Evolutionary conservation across 306 rosid species (phyloP).

Genomic region (Crataegus laevigata): DNA sequence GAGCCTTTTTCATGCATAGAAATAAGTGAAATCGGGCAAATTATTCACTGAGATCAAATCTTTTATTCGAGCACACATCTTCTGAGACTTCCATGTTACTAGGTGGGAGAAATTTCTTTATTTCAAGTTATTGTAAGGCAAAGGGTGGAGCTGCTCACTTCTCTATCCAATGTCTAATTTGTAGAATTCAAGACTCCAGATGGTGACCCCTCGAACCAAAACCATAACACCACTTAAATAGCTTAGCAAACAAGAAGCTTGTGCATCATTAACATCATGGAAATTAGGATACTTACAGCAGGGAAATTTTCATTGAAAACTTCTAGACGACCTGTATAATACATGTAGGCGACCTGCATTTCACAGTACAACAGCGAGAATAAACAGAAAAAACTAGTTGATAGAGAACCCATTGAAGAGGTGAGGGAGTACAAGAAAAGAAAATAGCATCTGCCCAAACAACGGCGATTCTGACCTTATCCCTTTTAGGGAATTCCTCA

Average conservation of each 20-base stretch:
- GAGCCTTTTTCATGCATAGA: not conserved
- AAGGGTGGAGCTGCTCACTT: not conserved
- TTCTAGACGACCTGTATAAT: conserved; percentile 97
- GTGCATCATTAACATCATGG: conserved; percentile 3
- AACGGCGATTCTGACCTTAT: conserved; percentile 58
- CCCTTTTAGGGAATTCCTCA: conserved; percentile 92
- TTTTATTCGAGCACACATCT: not conserved
- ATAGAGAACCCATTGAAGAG: not conserved
- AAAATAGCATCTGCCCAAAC: not conserved
- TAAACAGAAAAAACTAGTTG: not conserved
- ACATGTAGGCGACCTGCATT: conserved; percentile 91
- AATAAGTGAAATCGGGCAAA: conserved; percentile 7
- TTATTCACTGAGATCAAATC: not conserved
- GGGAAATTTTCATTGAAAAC: conserved; percentile 88
- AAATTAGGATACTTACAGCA: conserved; percentile 54
- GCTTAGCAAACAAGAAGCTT: not conserved
- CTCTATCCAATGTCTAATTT: not conserved
- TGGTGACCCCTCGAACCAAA: not conserved
- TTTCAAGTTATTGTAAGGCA: conserved; percentile 1
- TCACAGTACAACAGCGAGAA: conserved; percentile 18
- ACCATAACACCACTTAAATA: not conserved
- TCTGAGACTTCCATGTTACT: not conserved
- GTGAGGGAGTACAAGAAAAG: not conserved
- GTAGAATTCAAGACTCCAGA: not conserved
- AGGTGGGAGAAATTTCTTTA: not conserved